Evolutionary conservation across 2,329 filamentous ascomycete species (phyloP).

Genomic region (Fusarium sterilihyphosum): DNA sequence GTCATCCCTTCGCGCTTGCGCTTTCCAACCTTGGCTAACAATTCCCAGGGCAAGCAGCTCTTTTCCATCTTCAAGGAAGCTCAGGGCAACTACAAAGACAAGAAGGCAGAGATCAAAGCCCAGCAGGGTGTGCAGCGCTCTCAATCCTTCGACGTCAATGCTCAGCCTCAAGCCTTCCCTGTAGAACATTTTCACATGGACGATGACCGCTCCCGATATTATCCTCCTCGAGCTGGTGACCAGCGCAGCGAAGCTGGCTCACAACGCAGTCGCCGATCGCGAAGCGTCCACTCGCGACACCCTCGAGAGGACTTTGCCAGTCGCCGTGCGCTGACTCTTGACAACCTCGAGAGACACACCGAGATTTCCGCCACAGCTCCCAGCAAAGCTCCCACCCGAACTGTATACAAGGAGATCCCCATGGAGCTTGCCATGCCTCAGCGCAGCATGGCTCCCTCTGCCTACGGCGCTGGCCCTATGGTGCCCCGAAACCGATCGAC

Average conservation of each 20-base stretch:
- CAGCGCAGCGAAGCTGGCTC: conserved; percentile 54
- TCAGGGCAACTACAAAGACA: conserved; percentile 85
- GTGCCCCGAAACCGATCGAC: conserved; percentile 53
- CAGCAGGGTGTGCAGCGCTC: conserved; percentile 70
- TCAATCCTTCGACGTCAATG: conserved; percentile 64
- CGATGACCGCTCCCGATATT: conserved; percentile 48
- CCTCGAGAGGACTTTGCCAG: conserved; percentile 46
- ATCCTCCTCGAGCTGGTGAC: conserved; percentile 49
- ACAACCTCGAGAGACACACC: conserved; percentile 63
- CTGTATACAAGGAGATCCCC: conserved; percentile 52
- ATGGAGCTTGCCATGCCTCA: conserved; percentile 51
- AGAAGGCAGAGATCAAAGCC: conserved; percentile 82
- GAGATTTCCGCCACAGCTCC: conserved; percentile 62
- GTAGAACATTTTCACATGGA: conserved; percentile 31
- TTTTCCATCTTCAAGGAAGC: conserved; percentile 93
- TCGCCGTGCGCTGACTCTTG: conserved; percentile 58
- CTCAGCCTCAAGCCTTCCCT: conserved; percentile 23
- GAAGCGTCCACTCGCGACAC: conserved; percentile 46
- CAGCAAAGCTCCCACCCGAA: conserved; percentile 54
- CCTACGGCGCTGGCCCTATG: conserved; percentile 41
- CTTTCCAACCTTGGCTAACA: conserved; percentile 19
- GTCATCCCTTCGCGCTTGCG: conserved; percentile 46
- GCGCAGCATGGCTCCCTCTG: conserved; percentile 42
- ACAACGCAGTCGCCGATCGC: conserved; percentile 54
- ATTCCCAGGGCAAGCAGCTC: conserved; percentile 83